Evolutionary conservation across 169 alveolate genomes (phyloP), one percentile per base, ranked within the genome.

Genomic region (Babesia microti): DNA sequence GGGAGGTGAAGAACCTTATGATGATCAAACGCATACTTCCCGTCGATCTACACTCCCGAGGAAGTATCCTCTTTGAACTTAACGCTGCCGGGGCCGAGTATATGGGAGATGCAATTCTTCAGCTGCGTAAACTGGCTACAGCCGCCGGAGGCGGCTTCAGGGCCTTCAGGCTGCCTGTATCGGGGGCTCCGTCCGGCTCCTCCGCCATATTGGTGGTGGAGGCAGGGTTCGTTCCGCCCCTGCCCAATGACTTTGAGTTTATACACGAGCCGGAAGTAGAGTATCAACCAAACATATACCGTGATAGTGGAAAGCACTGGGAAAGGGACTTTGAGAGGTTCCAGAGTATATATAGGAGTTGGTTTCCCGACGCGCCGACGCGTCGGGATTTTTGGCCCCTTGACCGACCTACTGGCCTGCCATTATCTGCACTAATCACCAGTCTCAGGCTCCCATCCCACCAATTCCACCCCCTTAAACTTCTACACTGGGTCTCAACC

Each of bases 1-100:
- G 74, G 41, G 91, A 83, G 45, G 58, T 80, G 32, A 66, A 70
- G 18, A 33, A 75, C 42, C 76, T 79, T 21, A 56, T 65, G 36
- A 57, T 83, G 32, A 80, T 81, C 39, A 58, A 48, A 22, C 67
- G 80, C 61, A 74, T 81, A 19, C 57, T 83, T 24, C 88, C 91
- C n/a, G 58, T 83, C 14, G 91, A 83, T 45, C 55, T 83, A 52
- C 49, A 65, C 17, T 80, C 89, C 15, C 86, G 21, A 78, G 57
- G 27, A 43, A 70, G 14, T 78, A 53, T 58, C 65, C 70, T 19
- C 40, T 71, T 17, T 89, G 91, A n/a, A 56, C 50, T 11, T 50
- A 56, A 34, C 65, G 56, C 15, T 21, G 32, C 12, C 50, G 79
- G 19, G 63, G 84, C 37, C 59, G 69, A 6, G 81, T 72, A 17